A percentile compares a stretch with the other conserved stretches of the same genome.
phyloP scores from a whole-genome alignment of 1,284 basidiomycete species.

The Apiotrichum siamense region DNA sequence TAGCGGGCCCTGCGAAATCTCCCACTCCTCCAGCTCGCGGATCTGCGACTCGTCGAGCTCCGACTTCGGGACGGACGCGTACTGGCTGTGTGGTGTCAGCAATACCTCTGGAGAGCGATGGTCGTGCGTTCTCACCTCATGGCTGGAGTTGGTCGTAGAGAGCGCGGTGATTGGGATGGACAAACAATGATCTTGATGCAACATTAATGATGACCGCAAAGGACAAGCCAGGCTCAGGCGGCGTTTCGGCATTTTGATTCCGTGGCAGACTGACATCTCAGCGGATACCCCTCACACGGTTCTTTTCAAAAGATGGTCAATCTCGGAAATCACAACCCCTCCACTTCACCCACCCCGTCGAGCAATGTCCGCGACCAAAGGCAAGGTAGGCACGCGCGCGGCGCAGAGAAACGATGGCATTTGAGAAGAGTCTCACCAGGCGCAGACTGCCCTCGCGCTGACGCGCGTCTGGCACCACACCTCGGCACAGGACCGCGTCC shows the following conservation, averaged over 20 bases:
- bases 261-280: background rate
- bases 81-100: slow-evolving; percentile 62
- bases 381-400: slow-evolving; percentile 26
- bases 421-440: background rate
- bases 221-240: background rate
- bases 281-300: too few relatives aligned
- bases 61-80: slow-evolving; percentile 91
- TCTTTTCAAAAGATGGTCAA: background rate
- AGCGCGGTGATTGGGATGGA: background rate
- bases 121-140: slow-evolving; percentile 3
- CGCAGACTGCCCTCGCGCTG: slow-evolving; percentile 84
- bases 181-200: background rate
- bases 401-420: background rate
- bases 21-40: slow-evolving; percentile 90
- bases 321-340: background rate
- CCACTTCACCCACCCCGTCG: background rate
- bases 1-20: slow-evolving; percentile 92
- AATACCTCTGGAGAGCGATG: background rate
- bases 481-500: slow-evolving; percentile 77
- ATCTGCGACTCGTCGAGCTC: slow-evolving; percentile 96
- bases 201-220: background rate
- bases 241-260: background rate
- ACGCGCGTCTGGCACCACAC: slow-evolving; percentile 94
- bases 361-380: slow-evolving; percentile 25
- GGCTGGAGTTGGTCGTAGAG: background rate